Conservation (phyloP, 2,329 filamentous ascomycete genomes). For the Pezicula radicicola region DNA sequence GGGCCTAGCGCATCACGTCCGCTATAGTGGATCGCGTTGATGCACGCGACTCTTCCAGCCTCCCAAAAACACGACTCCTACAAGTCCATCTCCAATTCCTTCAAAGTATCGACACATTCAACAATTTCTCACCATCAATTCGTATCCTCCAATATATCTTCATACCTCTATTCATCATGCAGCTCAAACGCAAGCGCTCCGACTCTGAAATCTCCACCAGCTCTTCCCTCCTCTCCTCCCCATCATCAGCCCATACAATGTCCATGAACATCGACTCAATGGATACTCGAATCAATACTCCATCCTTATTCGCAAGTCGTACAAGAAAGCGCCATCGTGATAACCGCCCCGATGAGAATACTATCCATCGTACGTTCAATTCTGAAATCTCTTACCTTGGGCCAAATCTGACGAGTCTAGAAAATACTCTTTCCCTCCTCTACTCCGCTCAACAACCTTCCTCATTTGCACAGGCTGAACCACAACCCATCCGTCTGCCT, state of each 20-base stretch:
- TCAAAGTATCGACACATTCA: too few species aligned
- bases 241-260: constrained; percentile 28
- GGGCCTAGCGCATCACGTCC: too few species aligned
- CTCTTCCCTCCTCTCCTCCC: constrained; percentile 38
- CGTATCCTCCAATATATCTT: too few species aligned
- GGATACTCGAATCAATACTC: constrained; percentile 24
- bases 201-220: constrained; percentile 52
- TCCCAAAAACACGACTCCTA: too few species aligned
- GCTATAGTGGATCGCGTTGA: too few species aligned
- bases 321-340: constrained; percentile 61
- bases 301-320: constrained; percentile 49
- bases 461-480: constrained; percentile 20
- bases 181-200: constrained; percentile 61
- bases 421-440: constrained; percentile 53
- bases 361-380: constrained; percentile 23
- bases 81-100: too few species aligned
- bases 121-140: too few species aligned
- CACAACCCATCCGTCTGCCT: constrained; percentile 10
- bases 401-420: constrained; percentile 16
- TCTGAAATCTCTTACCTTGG: background rate
- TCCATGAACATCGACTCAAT: constrained; percentile 32
- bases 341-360: constrained; percentile 54
- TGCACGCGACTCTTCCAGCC: too few species aligned
- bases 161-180: background rate
- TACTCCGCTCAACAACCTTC: constrained; percentile 49